Evolutionary conservation across 192 early-diverging fungal genomes (phyloP).

Genomic region (Funneliformis mosseae): DNA sequence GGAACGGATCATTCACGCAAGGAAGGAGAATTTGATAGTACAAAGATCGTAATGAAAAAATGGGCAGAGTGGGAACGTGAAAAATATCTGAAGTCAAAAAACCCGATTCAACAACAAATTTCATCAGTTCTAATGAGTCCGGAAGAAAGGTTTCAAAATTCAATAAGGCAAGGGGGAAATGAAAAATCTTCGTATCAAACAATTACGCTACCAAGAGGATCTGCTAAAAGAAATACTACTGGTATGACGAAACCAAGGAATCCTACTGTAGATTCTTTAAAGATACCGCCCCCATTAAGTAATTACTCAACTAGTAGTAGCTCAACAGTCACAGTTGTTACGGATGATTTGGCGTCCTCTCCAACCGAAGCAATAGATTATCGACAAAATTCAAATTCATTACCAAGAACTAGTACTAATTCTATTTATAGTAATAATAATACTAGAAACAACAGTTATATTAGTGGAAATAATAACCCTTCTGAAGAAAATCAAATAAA

Average conservation of each 20-base stretch:
- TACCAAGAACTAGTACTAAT: neutral
- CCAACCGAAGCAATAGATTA: neutral
- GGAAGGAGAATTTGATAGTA: slow-evolving; percentile 73
- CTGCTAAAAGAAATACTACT: neutral
- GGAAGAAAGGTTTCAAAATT: neutral
- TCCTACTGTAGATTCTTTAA: slow-evolving; percentile 7
- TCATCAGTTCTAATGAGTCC: neutral
- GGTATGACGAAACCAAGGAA: neutral
- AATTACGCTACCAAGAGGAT: neutral
- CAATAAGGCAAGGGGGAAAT: neutral
- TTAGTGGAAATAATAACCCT: no score
- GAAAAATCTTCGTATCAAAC: neutral
- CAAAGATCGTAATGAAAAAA: slow-evolving; percentile 73
- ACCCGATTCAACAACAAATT: neutral
- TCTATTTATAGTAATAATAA: neutral
- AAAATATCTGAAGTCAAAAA: slow-evolving; percentile 22
- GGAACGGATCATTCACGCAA: slow-evolving; percentile 60
- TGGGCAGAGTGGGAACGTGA: slow-evolving; percentile 79
- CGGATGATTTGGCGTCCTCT: neutral
- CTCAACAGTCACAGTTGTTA: neutral
- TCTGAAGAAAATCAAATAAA: neutral
- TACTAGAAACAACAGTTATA: neutral
- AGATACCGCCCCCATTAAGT: slow-evolving; percentile 15
- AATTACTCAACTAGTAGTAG: neutral
- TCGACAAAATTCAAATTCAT: neutral